Evolutionary conservation across 129 eudicot genomes (phyloP).

Genomic region (Saussurea involucrata): DNA sequence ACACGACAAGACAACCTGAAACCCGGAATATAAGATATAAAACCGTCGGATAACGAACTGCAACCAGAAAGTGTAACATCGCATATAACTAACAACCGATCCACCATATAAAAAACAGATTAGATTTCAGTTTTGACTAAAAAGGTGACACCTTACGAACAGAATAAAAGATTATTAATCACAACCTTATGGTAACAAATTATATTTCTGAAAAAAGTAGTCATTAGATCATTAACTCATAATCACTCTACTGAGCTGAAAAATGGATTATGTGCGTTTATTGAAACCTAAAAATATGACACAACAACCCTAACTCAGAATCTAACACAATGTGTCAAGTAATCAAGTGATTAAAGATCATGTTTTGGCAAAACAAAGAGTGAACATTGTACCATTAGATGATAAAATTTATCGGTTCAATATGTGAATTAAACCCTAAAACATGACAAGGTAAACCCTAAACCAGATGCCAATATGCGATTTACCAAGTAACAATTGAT

Average conservation of each 20-base stretch:
- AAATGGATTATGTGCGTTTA: background rate
- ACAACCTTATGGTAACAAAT: constrained; percentile 2
- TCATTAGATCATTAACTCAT: background rate
- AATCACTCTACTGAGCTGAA: background rate
- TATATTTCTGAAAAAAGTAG: constrained; percentile 1
- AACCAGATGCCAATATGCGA: constrained; percentile 1
- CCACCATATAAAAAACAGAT: background rate
- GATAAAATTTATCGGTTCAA: background rate
- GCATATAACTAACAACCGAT: background rate
- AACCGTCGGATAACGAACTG: background rate
- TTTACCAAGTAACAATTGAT: background rate
- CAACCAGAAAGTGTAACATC: background rate
- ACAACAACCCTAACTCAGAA: constrained; percentile 3
- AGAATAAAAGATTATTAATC: background rate
- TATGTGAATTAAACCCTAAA: background rate
- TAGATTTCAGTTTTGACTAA: background rate
- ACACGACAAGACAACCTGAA: background rate
- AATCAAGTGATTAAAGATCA: constrained; percentile 3
- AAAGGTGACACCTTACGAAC: background rate
- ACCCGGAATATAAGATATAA: background rate
- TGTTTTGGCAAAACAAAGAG: background rate
- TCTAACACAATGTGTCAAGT: background rate
- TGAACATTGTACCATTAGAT: background rate
- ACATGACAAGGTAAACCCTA: constrained; percentile 7
- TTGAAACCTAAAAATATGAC: background rate